These are phyloP conservation scores for Lecanoromycetidae sp. DNA, from an alignment of 2,329 filamentous ascomycete species.

Conservation along the genomic window DNA sequence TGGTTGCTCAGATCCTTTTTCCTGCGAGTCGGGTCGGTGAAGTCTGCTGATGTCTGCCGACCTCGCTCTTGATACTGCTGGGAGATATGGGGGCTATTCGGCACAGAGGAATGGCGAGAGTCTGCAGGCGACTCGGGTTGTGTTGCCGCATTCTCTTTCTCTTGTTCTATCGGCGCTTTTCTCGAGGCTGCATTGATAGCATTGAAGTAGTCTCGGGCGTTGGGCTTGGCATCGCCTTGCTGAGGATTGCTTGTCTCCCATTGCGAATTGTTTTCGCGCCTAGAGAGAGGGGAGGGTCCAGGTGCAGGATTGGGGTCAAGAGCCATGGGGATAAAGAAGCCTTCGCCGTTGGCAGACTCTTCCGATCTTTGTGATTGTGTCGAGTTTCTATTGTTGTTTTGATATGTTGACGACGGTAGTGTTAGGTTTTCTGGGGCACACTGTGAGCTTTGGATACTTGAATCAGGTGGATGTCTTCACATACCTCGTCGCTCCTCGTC, in stretches of 20 bases:
- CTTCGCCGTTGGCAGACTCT: conserved; percentile 48
- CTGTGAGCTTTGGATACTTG: conserved; percentile 1
- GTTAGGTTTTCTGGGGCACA: conserved; percentile 18
- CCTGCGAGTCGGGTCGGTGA: conserved; percentile 43
- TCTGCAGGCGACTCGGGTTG: conserved; percentile 12
- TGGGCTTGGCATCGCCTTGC: conserved; percentile 34
- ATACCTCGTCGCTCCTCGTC: conserved; percentile 27
- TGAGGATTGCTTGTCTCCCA: conserved; percentile 35
- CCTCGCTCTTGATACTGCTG: conserved; percentile 86
- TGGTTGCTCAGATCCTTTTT: conserved; percentile 25
- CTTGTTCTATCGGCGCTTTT: conserved; percentile 11
- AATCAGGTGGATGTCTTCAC: background rate
- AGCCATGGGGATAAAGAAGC: conserved; percentile 65
- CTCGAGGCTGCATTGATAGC: conserved; percentile 28
- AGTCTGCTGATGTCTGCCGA: conserved; percentile 50
- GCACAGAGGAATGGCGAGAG: conserved; percentile 26
- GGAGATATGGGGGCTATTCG: conserved; percentile 73
- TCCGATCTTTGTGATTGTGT: conserved; percentile 46
- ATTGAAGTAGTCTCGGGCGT: conserved; percentile 45
- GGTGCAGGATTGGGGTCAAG: conserved; percentile 56
- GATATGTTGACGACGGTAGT: conserved; percentile 18
- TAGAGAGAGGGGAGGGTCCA: conserved; percentile 43
- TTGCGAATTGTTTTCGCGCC: conserved; percentile 29
- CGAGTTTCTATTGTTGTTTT: conserved; percentile 55
- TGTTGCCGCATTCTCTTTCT: conserved; percentile 10